These are phyloP conservation scores for Karstenula rhodostoma DNA, from an alignment of 2,329 filamentous ascomycete genomes.

Conservation along the genomic window DNA sequence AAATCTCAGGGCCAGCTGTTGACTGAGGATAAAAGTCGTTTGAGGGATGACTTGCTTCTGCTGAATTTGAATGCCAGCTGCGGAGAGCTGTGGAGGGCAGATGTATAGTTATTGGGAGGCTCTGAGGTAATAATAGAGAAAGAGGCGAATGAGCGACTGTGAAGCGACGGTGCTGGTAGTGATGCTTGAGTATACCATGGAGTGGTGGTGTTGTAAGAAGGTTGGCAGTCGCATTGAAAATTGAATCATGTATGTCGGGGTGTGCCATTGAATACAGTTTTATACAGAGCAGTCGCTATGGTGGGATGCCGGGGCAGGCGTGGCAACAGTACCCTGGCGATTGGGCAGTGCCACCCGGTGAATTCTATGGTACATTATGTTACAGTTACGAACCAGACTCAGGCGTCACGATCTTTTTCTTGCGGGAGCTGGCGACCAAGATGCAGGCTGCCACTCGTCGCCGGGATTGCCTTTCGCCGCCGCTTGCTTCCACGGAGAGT, in stretches of 20 bases:
- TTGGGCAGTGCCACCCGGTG: background rate
- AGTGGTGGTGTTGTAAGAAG: background rate
- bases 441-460: constrained; percentile 57
- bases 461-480: constrained; percentile 48
- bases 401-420: constrained; percentile 35
- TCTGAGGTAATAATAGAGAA: background rate
- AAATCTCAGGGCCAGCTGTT: background rate
- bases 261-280: background rate
- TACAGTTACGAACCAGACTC: background rate
- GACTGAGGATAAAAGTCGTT: too few relatives aligned
- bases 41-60: too few relatives aligned
- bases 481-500: constrained; percentile 52
- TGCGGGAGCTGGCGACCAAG: constrained; percentile 54
- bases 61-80: background rate
- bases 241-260: background rate
- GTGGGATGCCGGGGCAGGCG: background rate
- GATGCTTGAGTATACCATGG: background rate
- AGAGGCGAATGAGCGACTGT: background rate
- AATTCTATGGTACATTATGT: background rate
- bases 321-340: background rate
- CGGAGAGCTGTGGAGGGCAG: background rate
- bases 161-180: background rate
- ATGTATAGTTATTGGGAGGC: background rate
- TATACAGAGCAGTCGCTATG: background rate
- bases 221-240: background rate